Evolutionary conservation across 805 yeast species (phyloP).

Genomic region (Vanderwaltozyma yarrowii): DNA sequence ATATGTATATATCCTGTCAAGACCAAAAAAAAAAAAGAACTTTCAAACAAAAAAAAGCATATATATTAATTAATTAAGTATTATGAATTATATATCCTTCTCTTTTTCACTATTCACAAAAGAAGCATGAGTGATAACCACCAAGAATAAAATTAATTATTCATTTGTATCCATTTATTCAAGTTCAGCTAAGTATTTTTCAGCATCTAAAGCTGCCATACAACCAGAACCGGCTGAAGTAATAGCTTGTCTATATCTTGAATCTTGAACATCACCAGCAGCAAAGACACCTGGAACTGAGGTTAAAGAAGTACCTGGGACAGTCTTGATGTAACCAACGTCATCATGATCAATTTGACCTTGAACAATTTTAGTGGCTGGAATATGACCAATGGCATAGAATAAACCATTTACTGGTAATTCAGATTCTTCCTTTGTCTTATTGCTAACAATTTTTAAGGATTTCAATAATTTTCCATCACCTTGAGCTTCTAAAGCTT

Average conservation of each 20-base stretch:
- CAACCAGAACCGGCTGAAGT: constrained; percentile 99
- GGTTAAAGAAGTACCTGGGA: constrained; percentile 86
- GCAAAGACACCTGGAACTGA: constrained; percentile 90
- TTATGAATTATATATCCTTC: no score
- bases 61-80: no score
- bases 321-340: constrained; percentile 78
- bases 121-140: no score
- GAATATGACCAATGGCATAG: constrained; percentile 97
- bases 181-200: constrained; percentile 62
- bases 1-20: no score
- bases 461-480: constrained; percentile 73
- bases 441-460: constrained; percentile 57
- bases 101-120: no score
- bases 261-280: constrained; percentile 99
- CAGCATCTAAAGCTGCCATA: constrained; percentile 98
- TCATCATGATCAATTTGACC: constrained; percentile 78
- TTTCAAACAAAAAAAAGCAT: not conserved
- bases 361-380: constrained; percentile 79
- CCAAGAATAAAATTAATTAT: not conserved
- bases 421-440: constrained; percentile 58
- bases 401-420: constrained; percentile 83
- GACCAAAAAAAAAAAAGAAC: not conserved
- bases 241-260: constrained; percentile 95
- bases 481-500: constrained; percentile 83
- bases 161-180: constrained; percentile 12